Percentiles rank a stretch among this genome's conserved stretches.
Conservation (phyloP, 2,329 filamentous ascomycete species). For the Aureobasidium lini region DNA sequence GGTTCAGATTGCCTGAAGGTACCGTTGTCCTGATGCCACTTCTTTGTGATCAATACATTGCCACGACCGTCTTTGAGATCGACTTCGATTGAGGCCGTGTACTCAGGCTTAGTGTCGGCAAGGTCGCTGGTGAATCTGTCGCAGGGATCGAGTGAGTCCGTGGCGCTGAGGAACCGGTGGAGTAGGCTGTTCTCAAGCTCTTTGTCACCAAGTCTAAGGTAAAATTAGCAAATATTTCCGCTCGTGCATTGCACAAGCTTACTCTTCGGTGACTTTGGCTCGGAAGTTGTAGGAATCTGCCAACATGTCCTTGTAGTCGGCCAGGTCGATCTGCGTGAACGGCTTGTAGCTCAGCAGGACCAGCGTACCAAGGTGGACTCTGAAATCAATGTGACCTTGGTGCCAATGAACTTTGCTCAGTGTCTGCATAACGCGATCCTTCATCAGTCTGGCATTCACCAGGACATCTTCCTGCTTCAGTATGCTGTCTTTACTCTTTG, state of each 20-base stretch:
- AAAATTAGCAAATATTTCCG: conserved; percentile 13
- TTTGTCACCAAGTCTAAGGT: conserved; percentile 23
- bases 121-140: conserved; percentile 19
- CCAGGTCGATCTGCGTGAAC: conserved; percentile 18
- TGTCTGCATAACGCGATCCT: conserved; percentile 18
- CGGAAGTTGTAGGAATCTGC: conserved; percentile 22
- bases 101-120: conserved; percentile 22
- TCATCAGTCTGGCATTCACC: neutral
- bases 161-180: conserved; percentile 17
- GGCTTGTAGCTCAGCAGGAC: conserved; percentile 21
- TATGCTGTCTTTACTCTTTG: neutral
- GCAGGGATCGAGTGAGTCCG: conserved; percentile 20
- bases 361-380: conserved; percentile 30
- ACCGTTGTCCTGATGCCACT: conserved; percentile 18
- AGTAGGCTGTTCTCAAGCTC: conserved; percentile 19
- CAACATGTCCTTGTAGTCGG: conserved; percentile 27
- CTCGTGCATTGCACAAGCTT: conserved; percentile 10
- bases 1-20: neutral
- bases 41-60: conserved; percentile 21
- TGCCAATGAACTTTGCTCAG: conserved; percentile 28
- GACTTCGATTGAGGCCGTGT: conserved; percentile 25
- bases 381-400: conserved; percentile 27
- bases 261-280: conserved; percentile 27
- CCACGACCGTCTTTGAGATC: conserved; percentile 17
- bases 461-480: neutral